A percentile compares a stretch with the other conserved stretches of the same genome.
Evolutionary conservation across 176 grass and related monocot species (phyloP).

Genomic region (Zoysia pacifica): DNA sequence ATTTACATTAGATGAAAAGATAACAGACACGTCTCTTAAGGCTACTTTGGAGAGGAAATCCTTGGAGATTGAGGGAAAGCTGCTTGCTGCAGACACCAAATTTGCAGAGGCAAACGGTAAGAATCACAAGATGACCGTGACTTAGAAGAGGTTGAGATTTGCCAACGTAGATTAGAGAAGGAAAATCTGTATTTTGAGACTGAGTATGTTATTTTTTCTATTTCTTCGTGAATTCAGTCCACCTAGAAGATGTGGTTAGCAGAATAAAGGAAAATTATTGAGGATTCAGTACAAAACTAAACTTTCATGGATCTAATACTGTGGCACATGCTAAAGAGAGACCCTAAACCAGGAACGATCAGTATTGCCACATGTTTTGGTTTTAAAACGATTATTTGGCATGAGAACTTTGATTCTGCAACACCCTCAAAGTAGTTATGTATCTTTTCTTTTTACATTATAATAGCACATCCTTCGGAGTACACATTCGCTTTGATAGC

Average conservation of each 20-base stretch:
- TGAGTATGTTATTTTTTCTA: constrained; percentile 47
- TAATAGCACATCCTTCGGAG: too few species aligned
- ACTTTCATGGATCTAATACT: too few species aligned
- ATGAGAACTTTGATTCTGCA: too few species aligned
- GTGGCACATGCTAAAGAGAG: too few species aligned
- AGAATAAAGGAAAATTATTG: too few species aligned
- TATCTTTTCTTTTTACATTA: too few species aligned
- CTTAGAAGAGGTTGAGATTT: constrained; percentile 71
- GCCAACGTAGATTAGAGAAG: constrained; percentile 77
- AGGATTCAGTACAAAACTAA: too few species aligned
- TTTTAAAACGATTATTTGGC: too few species aligned
- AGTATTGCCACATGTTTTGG: too few species aligned
- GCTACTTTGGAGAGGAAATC: constrained; percentile 73
- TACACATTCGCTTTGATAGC: too few species aligned
- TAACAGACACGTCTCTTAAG: constrained; percentile 72
- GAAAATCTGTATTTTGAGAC: constrained; percentile 75
- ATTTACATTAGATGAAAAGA: constrained; percentile 75
- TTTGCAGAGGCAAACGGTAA: constrained; percentile 93
- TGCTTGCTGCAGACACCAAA: constrained; percentile 83
- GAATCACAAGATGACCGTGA: constrained; percentile 77
- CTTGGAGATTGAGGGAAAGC: constrained; percentile 80
- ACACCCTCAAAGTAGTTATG: too few species aligned
- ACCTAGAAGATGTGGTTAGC: neutral
- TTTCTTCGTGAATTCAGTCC: neutral
- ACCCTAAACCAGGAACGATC: too few species aligned